Evolutionary conservation across 2,329 filamentous ascomycete genomes (phyloP).

Genomic region (Aspergillus floridensis): DNA sequence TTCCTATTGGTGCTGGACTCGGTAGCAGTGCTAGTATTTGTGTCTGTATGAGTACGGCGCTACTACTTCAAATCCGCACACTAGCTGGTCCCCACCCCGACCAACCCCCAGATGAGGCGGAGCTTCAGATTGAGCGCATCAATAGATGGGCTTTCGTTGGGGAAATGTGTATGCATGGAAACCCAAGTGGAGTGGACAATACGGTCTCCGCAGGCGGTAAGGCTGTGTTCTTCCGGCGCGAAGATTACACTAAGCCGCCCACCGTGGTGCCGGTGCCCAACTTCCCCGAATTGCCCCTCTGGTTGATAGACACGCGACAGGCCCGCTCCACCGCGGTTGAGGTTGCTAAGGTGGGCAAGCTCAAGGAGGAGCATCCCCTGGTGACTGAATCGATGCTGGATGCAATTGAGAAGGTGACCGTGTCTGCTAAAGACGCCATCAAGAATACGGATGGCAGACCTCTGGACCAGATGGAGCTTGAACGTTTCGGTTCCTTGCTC

Average conservation of each 20-base stretch:
- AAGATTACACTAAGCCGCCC: constrained; percentile 74
- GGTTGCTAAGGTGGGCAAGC: constrained; percentile 76
- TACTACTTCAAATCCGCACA: constrained; percentile 83
- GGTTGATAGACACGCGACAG: constrained; percentile 86
- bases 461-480: constrained; percentile 61
- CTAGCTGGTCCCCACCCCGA: constrained; percentile 88
- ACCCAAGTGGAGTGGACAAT: constrained; percentile 95
- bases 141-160: constrained; percentile 97
- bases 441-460: constrained; percentile 65
- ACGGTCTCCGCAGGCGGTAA: constrained; percentile 92
- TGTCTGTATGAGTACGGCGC: constrained; percentile 79
- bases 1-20: constrained; percentile 86
- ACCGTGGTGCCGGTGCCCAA: constrained; percentile 72
- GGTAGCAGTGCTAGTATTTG: constrained; percentile 93
- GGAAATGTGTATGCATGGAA: constrained; percentile 96
- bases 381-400: constrained; percentile 80
- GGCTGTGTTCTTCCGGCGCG: constrained; percentile 84
- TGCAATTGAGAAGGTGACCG: constrained; percentile 68
- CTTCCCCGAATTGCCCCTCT: constrained; percentile 86
- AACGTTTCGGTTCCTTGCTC: constrained; percentile 80
- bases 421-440: constrained; percentile 56
- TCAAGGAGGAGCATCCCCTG: constrained; percentile 69
- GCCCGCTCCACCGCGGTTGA: constrained; percentile 80
- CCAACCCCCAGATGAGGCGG: constrained; percentile 82
- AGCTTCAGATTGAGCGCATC: constrained; percentile 87